Evolutionary conservation across 23 red algal species (phyloP).

Genomic region (Gracilaria caudata): DNA sequence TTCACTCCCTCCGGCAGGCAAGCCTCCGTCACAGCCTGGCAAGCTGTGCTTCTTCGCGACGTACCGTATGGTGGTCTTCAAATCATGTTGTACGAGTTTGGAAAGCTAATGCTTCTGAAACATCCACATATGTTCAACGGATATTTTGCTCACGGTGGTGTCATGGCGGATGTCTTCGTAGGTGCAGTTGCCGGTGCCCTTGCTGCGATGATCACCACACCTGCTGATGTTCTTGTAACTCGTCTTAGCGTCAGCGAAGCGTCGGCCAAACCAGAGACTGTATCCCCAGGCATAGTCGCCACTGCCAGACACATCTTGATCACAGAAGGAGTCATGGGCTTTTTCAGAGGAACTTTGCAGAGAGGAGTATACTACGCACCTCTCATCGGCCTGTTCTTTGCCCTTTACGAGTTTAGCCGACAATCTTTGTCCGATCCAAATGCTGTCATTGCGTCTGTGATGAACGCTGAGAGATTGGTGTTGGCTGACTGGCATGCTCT

Average conservation of each 20-base stretch:
- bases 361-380: constrained; percentile 80
- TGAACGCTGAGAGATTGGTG: not conserved
- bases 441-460: not conserved
- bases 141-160: constrained; percentile 23
- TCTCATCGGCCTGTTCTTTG: constrained; percentile 85
- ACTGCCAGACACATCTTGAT: constrained; percentile 39
- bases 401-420: constrained; percentile 74
- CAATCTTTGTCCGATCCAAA: constrained; percentile 58
- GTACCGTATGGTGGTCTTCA: constrained; percentile 85
- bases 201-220: constrained; percentile 86
- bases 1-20: constrained; percentile 22
- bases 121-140: constrained; percentile 36
- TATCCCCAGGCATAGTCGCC: constrained; percentile 31
- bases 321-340: constrained; percentile 46
- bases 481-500: constrained; percentile 37
- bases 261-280: not conserved
- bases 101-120: constrained; percentile 34
- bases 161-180: constrained; percentile 47
- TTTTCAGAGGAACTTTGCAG: constrained; percentile 72
- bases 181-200: constrained; percentile 71
- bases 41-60: constrained; percentile 78
- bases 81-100: constrained; percentile 85
- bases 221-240: constrained; percentile 83
- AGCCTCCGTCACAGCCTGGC: constrained; percentile 56
- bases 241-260: constrained; percentile 43